These are phyloP conservation scores for Protostelium mycophagum DNA, from an alignment of 78 protist species.

Conservation along the genomic window DNA sequence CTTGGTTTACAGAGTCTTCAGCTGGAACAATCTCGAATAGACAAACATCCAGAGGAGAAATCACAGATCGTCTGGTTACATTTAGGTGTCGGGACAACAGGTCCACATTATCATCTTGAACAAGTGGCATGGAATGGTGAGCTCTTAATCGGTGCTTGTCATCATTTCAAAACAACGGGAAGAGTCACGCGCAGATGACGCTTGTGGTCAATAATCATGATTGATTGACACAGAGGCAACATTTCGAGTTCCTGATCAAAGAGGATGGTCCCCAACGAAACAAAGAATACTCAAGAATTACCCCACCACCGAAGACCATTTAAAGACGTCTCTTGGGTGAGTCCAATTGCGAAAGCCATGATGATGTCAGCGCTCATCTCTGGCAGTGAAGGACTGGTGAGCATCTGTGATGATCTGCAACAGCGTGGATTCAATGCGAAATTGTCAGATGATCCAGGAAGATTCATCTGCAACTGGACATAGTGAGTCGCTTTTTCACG, in stretches of 20 bases:
- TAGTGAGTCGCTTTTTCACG: not conserved
- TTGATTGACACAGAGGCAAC: not conserved
- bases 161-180: no score
- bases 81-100: not conserved
- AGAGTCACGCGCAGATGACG: not conserved
- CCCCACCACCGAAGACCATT: not conserved
- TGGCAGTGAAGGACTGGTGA: no score
- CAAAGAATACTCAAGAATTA: not conserved
- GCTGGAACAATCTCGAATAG: not conserved
- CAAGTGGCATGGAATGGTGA: not conserved
- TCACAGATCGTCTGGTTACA: not conserved
- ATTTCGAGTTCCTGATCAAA: not conserved
- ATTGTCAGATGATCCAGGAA: not conserved
- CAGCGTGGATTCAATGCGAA: not conserved
- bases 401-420: not conserved
- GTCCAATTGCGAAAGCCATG: not conserved
- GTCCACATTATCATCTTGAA: not conserved
- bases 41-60: not conserved
- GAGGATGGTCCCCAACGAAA: not conserved
- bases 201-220: not conserved
- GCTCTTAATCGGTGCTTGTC: no score
- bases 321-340: not conserved
- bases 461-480: not conserved
- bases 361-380: no score
- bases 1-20: not conserved